phyloP scores from a whole-genome alignment of 441 rosid genomes.

The Melastoma candidum region DNA sequence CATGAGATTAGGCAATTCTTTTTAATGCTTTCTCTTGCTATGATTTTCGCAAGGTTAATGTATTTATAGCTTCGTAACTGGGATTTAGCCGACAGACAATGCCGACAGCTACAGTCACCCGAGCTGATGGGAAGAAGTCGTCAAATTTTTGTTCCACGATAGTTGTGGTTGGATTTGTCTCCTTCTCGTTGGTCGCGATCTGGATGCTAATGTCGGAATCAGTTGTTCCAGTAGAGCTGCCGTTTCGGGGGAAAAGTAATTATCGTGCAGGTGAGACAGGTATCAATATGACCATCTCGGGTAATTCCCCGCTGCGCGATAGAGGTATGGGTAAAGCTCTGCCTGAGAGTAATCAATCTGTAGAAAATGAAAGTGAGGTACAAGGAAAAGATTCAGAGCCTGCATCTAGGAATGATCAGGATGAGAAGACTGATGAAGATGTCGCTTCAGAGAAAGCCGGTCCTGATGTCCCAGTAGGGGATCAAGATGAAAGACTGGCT shows the following conservation, averaged over 20 bases:
- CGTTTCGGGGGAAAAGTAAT: slow-evolving; percentile 17
- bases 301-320: slow-evolving; percentile 7
- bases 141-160: slow-evolving; percentile 32
- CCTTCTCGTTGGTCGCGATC: slow-evolving; percentile 42
- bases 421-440: slow-evolving; percentile 28
- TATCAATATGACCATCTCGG: slow-evolving; percentile 15
- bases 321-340: slow-evolving; percentile 13
- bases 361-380: slow-evolving; percentile 4
- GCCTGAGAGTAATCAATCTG: not conserved
- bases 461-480: too few species aligned
- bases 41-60: slow-evolving; percentile 2
- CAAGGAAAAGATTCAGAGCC: slow-evolving; percentile 11
- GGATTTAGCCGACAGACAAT: slow-evolving; percentile 9
- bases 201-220: slow-evolving; percentile 53
- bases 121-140: slow-evolving; percentile 49
- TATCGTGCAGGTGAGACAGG: slow-evolving; percentile 15
- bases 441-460: slow-evolving; percentile 13
- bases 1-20: too few species aligned
- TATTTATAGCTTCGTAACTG: not conserved
- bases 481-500: slow-evolving; percentile 3
- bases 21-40: too few species aligned
- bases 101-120: slow-evolving; percentile 42
- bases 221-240: slow-evolving; percentile 22
- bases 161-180: slow-evolving; percentile 25
- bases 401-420: slow-evolving; percentile 19